Percentiles rank a stretch among this genome's conserved stretches.
Conservation (phyloP, 495 filamentous ascomycete species). For the Zalerion maritima region DNA sequence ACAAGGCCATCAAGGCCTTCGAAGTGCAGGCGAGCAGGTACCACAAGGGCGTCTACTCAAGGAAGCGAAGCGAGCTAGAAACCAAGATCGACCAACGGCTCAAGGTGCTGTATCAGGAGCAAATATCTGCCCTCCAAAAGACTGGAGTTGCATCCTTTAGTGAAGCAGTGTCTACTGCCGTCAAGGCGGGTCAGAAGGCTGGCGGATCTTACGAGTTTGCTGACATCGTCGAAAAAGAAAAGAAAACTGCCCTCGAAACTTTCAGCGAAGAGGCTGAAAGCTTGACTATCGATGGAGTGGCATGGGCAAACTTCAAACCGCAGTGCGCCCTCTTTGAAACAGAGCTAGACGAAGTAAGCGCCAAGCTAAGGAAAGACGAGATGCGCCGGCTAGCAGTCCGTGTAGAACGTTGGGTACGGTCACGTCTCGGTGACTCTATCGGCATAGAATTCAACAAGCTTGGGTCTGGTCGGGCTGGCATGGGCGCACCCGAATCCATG, state of each 20-base stretch:
- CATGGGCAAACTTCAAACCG: slow-evolving; percentile 59
- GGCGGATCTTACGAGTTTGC: slow-evolving; percentile 84
- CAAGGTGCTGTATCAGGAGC: slow-evolving; percentile 74
- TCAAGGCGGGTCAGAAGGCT: slow-evolving; percentile 84
- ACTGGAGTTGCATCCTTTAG: slow-evolving; percentile 74
- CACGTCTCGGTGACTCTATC: slow-evolving; percentile 71
- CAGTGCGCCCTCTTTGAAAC: slow-evolving; percentile 47
- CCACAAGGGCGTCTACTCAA: slow-evolving; percentile 83
- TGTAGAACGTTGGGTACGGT: slow-evolving; percentile 84
- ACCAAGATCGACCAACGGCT: slow-evolving; percentile 72
- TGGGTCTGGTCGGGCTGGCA: slow-evolving; percentile 68
- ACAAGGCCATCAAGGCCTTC: slow-evolving; percentile 65
- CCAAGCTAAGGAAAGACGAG: slow-evolving; percentile 73
- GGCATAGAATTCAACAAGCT: slow-evolving; percentile 91
- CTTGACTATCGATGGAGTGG: slow-evolving; percentile 56
- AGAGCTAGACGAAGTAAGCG: slow-evolving; percentile 76
- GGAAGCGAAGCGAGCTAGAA: slow-evolving; percentile 74
- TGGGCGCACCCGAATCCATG: slow-evolving; percentile 61
- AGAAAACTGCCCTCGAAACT: slow-evolving; percentile 51
- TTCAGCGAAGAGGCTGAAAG: slow-evolving; percentile 67
- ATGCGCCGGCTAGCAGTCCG: slow-evolving; percentile 84
- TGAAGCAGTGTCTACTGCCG: slow-evolving; percentile 59
- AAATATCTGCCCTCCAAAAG: slow-evolving; percentile 79
- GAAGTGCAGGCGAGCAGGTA: slow-evolving; percentile 84
- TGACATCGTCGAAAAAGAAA: slow-evolving; percentile 77